A percentile compares a stretch with the other conserved stretches of the same genome.
Evolutionary conservation across 2,329 filamentous ascomycete species (phyloP).

Genomic region (Ceratocystis papillata): DNA sequence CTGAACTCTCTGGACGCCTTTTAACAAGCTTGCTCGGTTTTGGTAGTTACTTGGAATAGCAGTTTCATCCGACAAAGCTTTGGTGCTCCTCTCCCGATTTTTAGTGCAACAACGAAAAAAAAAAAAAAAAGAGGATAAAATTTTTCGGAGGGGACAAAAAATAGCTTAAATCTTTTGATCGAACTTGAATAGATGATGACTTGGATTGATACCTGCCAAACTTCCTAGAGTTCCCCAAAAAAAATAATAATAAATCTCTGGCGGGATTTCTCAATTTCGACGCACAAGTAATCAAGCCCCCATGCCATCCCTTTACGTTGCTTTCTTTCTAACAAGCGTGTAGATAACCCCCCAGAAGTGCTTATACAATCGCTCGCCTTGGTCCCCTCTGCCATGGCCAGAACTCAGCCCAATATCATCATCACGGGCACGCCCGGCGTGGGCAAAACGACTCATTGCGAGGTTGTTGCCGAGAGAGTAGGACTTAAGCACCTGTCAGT

Average conservation of each 20-base stretch:
- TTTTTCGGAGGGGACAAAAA: conserved; percentile 1
- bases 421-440: conserved; percentile 92
- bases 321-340: too few relatives aligned
- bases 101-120: too few relatives aligned
- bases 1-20: too few relatives aligned
- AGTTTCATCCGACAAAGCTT: neutral
- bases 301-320: too few relatives aligned
- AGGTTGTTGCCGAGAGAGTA: conserved; percentile 63
- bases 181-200: neutral
- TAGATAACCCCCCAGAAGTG: too few relatives aligned
- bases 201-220: too few relatives aligned
- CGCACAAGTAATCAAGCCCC: too few relatives aligned
- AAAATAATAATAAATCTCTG: neutral
- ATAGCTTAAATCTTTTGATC: conserved; percentile 4
- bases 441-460: conserved; percentile 88
- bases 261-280: too few relatives aligned
- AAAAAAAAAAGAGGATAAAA: conserved; percentile 10
- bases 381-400: conserved; percentile 26
- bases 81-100: too few relatives aligned
- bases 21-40: too few relatives aligned
- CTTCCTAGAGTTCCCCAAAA: neutral
- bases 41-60: too few relatives aligned
- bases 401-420: conserved; percentile 71
- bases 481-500: conserved; percentile 75
- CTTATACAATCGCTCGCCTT: neutral